phyloP scores from a whole-genome alignment of 1,139 yeast genomes.

The Protomyces inouyei region DNA sequence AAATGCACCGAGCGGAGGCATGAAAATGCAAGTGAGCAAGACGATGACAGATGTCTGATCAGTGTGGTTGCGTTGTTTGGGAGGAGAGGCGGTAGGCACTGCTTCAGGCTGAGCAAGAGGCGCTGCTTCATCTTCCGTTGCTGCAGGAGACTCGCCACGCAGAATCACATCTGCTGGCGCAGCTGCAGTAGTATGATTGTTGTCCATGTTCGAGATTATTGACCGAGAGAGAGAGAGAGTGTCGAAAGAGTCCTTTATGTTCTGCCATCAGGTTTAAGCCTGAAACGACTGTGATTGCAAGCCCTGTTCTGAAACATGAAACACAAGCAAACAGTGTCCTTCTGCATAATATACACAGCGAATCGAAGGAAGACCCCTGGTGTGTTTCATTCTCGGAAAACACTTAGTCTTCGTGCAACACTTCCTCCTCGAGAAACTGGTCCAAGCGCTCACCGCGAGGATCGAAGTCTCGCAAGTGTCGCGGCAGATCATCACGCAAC shows the following conservation, averaged over 20 bases:
- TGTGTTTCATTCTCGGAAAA: background rate
- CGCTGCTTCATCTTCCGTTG: background rate
- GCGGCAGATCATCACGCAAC: background rate
- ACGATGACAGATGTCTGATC: conserved; percentile 11
- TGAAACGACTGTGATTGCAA: no score
- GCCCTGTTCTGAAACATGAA: no score
- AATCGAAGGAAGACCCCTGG: no score
- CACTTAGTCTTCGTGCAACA: background rate
- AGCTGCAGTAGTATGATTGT: background rate
- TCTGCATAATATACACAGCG: no score
- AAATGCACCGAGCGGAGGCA: conserved; percentile 33
- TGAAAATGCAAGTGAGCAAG: conserved; percentile 6
- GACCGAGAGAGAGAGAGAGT: background rate
- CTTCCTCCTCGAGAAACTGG: background rate
- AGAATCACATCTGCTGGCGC: background rate
- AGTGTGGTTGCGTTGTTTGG: background rate
- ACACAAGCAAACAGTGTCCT: no score
- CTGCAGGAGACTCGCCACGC: background rate
- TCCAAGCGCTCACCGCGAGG: background rate
- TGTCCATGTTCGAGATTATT: background rate
- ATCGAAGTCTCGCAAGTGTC: background rate
- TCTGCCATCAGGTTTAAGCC: background rate
- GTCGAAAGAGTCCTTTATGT: background rate
- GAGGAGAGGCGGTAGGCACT: background rate
- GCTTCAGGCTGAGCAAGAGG: background rate